Conservation (phyloP, 2,329 filamentous ascomycete species). For the Epichloe sp. region DNA sequence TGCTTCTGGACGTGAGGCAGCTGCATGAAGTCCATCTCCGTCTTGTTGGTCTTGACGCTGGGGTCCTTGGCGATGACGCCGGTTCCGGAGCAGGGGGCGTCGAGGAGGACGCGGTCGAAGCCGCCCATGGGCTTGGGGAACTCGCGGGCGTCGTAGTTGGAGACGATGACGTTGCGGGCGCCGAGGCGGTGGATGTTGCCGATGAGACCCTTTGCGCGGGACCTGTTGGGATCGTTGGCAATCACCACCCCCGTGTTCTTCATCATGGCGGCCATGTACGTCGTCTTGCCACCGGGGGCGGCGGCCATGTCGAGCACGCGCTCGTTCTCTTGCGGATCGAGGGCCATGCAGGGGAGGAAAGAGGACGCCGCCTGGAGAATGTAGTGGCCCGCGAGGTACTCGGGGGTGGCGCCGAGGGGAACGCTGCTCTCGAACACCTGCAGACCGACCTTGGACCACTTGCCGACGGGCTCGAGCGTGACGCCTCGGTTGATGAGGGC, state of each 20-base stretch:
- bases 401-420: constrained; percentile 79
- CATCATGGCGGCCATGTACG: constrained; percentile 53
- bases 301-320: constrained; percentile 57
- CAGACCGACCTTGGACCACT: constrained; percentile 96
- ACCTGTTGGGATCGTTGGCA: constrained; percentile 91
- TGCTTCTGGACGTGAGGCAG: constrained; percentile 94
- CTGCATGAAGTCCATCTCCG: constrained; percentile 83
- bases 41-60: constrained; percentile 97
- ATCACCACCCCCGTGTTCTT: constrained; percentile 86
- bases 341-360: constrained; percentile 98
- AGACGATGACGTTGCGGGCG: constrained; percentile 86
- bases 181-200: constrained; percentile 95
- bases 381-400: constrained; percentile 95
- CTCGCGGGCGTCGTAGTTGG: constrained; percentile 86
- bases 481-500: constrained; percentile 92
- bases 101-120: constrained; percentile 86
- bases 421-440: constrained; percentile 86
- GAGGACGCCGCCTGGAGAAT: constrained; percentile 90
- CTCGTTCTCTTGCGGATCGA: constrained; percentile 87
- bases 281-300: constrained; percentile 17
- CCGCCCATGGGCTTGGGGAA: constrained; percentile 92
- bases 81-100: constrained; percentile 91
- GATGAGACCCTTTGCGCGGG: constrained; percentile 89
- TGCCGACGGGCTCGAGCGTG: constrained; percentile 89
- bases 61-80: constrained; percentile 97